These are phyloP conservation scores for Talaromyces sp. DNA, from an alignment of 2,329 filamentous ascomycete genomes.

Conservation along the genomic window DNA sequence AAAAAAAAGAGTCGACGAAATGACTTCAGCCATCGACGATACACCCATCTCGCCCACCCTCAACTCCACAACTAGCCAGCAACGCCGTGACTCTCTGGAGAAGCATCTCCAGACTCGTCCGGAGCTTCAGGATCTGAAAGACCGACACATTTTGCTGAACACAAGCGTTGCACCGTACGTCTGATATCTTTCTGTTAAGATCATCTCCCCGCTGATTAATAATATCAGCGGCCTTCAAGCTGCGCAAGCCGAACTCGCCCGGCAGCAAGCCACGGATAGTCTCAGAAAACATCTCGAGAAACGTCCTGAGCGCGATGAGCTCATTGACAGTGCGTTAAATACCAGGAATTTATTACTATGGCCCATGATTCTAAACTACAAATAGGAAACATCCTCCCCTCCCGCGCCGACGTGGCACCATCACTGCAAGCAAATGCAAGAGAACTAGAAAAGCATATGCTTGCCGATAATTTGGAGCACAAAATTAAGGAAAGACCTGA, in stretches of 20 bases:
- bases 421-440: slow-evolving; percentile 73
- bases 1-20: neutral
- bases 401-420: slow-evolving; percentile 65
- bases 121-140: slow-evolving; percentile 59
- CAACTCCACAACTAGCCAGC: slow-evolving; percentile 43
- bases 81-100: slow-evolving; percentile 63
- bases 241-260: slow-evolving; percentile 57
- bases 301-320: slow-evolving; percentile 63
- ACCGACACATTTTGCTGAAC: slow-evolving; percentile 62
- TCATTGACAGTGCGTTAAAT: slow-evolving; percentile 66
- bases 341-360: neutral
- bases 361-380: neutral
- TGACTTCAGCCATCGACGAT: slow-evolving; percentile 45
- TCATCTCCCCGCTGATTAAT: neutral
- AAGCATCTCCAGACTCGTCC: slow-evolving; percentile 68
- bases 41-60: slow-evolving; percentile 51
- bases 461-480: slow-evolving; percentile 78
- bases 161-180: slow-evolving; percentile 61
- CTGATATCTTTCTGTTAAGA: neutral
- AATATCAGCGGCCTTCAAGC: slow-evolving; percentile 56
- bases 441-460: slow-evolving; percentile 84
- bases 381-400: slow-evolving; percentile 78
- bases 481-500: slow-evolving; percentile 73
- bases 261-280: slow-evolving; percentile 58
- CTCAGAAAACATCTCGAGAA: slow-evolving; percentile 61